Conservation (phyloP, 2,329 filamentous ascomycete species). For the Coniochaeta sp. region DNA sequence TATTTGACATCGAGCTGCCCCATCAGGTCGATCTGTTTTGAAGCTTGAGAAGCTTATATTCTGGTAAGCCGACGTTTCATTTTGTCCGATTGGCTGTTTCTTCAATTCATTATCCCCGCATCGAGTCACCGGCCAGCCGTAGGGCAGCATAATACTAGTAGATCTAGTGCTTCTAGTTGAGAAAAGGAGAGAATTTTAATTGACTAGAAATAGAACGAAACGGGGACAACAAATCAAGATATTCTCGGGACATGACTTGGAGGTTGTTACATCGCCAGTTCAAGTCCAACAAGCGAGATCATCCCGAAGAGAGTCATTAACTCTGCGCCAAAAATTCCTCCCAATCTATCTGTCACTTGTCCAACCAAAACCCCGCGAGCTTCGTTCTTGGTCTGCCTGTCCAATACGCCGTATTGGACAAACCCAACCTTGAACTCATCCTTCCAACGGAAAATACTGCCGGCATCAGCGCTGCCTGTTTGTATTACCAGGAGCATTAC, state of each 20-base stretch:
- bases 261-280: background rate
- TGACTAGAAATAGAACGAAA: background rate
- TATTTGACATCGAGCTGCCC: no score
- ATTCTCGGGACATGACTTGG: background rate
- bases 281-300: no score
- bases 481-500: background rate
- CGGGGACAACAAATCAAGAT: no score
- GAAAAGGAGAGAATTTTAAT: background rate
- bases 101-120: constrained; percentile 1
- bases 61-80: background rate
- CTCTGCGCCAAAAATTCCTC: background rate
- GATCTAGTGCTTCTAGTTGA: no score
- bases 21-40: background rate
- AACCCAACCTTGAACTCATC: no score
- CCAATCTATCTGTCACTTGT: no score
- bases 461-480: background rate
- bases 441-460: background rate
- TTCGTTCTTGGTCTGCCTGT: no score
- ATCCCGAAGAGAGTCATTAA: no score
- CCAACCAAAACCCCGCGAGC: background rate
- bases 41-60: background rate
- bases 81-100: background rate
- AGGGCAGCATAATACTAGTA: background rate
- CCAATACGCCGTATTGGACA: no score
- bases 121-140: background rate